Percentiles rank a stretch among this genome's conserved stretches.
Evolutionary conservation across 805 yeast genomes (phyloP).

Genomic region (Saccharomyces paradoxus): DNA sequence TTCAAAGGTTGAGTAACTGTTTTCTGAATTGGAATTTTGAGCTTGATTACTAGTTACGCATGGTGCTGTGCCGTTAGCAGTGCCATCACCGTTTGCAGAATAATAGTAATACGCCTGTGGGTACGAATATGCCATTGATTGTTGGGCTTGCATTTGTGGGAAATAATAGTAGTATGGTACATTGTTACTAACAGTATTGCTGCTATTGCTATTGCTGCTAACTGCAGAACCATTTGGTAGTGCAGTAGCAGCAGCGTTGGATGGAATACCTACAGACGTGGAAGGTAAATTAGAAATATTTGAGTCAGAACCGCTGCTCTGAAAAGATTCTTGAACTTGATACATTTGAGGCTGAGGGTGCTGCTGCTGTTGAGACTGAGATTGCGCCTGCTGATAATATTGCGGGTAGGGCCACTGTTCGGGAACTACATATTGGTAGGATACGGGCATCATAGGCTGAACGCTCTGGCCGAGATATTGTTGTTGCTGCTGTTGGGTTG

Average conservation of each 20-base stretch:
- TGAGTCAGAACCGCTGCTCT: not conserved
- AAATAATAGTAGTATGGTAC: not conserved
- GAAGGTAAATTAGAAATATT: not conserved
- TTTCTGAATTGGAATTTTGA: not conserved
- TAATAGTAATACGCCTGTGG: not conserved
- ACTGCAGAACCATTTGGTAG: conserved; percentile 1
- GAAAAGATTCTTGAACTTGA: not conserved
- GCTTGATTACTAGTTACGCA: not conserved
- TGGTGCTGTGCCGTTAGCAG: not conserved
- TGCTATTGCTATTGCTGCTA: not conserved
- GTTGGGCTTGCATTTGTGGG: not conserved
- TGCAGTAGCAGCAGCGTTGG: not conserved
- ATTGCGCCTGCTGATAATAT: conserved; percentile 7
- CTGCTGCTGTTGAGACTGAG: conserved; percentile 3
- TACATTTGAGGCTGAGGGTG: not conserved
- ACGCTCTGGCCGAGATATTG: not conserved
- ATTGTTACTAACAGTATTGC: conserved; percentile 2
- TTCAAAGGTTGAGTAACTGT: not conserved
- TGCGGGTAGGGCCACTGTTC: conserved; percentile 10
- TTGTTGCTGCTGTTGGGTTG: conserved; percentile 1
- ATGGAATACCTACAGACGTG: conserved; percentile 1
- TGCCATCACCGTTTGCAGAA: not conserved
- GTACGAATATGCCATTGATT: not conserved
- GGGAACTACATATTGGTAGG: not conserved
- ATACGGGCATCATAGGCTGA: not conserved